Conservation (phyloP, 2,329 filamentous ascomycete genomes). For the Pseudohalonectria lignicola region DNA sequence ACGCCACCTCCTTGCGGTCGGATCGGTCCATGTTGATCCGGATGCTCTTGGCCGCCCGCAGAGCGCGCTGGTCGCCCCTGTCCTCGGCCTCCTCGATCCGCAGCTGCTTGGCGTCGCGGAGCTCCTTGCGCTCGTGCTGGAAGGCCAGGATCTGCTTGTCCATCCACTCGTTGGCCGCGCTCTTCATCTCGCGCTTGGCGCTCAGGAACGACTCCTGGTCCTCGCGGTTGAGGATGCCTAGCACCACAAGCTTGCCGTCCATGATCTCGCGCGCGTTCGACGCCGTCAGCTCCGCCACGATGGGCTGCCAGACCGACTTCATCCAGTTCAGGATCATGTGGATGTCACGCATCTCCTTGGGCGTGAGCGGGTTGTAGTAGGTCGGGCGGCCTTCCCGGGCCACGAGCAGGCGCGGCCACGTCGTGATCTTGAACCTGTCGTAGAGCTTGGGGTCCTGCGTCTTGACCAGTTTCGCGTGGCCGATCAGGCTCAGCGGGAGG, state of each 20-base stretch:
- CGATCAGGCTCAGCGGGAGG: slow-evolving; percentile 77
- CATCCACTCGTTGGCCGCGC: slow-evolving; percentile 94
- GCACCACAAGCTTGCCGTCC: slow-evolving; percentile 87
- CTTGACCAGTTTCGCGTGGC: slow-evolving; percentile 86
- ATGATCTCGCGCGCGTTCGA: slow-evolving; percentile 91
- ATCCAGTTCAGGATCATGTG: slow-evolving; percentile 80
- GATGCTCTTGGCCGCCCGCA: slow-evolving; percentile 81
- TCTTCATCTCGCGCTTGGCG: slow-evolving; percentile 85
- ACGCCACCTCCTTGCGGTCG: slow-evolving; percentile 78
- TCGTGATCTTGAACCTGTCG: slow-evolving; percentile 86
- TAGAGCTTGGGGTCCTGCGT: slow-evolving; percentile 68
- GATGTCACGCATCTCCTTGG: slow-evolving; percentile 85
- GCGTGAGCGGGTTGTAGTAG: slow-evolving; percentile 80
- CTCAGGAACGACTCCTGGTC: slow-evolving; percentile 67
- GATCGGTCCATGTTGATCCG: slow-evolving; percentile 83
- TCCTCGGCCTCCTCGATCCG: slow-evolving; percentile 95
- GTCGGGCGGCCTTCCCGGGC: slow-evolving; percentile 80
- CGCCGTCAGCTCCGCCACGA: slow-evolving; percentile 87
- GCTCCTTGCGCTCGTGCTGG: slow-evolving; percentile 84
- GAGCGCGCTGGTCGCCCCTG: slow-evolving; percentile 75
- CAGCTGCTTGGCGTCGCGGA: slow-evolving; percentile 88
- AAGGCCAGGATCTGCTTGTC: slow-evolving; percentile 89
- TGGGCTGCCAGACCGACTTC: slow-evolving; percentile 89
- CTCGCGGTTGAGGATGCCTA: slow-evolving; percentile 75
- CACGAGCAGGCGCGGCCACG: slow-evolving; percentile 88